Percentiles rank a stretch among this genome's conserved stretches.
Conservation (phyloP, 1,284 basidiomycete genomes). For the Moniliella sp. region DNA sequence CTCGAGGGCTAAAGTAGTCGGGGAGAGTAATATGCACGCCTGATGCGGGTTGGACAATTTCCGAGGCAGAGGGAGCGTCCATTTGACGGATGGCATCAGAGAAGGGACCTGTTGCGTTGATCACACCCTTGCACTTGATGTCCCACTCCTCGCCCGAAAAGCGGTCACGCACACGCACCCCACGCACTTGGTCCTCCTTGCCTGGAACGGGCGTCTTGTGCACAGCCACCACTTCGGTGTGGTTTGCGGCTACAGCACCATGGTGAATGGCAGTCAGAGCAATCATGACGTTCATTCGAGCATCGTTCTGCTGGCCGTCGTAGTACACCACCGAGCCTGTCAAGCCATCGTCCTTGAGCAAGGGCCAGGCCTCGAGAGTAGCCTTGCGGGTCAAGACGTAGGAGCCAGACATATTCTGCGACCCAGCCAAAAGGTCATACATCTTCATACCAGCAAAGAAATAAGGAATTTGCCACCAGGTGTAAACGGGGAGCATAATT, state of each 20-base stretch:
- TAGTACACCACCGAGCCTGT: slow-evolving; percentile 91
- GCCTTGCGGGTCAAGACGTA: slow-evolving; percentile 76
- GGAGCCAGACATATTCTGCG: slow-evolving; percentile 84
- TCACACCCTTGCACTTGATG: slow-evolving; percentile 66
- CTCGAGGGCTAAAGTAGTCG: slow-evolving; percentile 82
- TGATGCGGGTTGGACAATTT: slow-evolving; percentile 75
- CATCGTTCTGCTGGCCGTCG: slow-evolving; percentile 93
- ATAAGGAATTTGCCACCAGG: slow-evolving; percentile 86
- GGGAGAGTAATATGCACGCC: slow-evolving; percentile 92
- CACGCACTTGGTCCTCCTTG: slow-evolving; percentile 42
- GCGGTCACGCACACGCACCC: slow-evolving; percentile 58
- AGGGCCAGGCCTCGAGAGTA: slow-evolving; percentile 80
- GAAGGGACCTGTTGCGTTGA: slow-evolving; percentile 94
- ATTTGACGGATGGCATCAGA: slow-evolving; percentile 64
- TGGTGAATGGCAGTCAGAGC: slow-evolving; percentile 78
- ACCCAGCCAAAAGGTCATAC: slow-evolving; percentile 83
- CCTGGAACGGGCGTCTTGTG: slow-evolving; percentile 41
- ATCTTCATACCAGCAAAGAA: slow-evolving; percentile 87
- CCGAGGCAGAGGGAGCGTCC: slow-evolving; percentile 57
- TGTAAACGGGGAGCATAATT: slow-evolving; percentile 74
- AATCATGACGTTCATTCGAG: slow-evolving; percentile 78
- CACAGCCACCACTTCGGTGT: slow-evolving; percentile 61
- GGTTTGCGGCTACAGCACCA: slow-evolving; percentile 71
- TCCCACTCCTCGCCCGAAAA: slow-evolving; percentile 64
- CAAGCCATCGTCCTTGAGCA: slow-evolving; percentile 77